phyloP scores from a whole-genome alignment of 129 eudicot genomes.

The Helianthus tuberosus region DNA sequence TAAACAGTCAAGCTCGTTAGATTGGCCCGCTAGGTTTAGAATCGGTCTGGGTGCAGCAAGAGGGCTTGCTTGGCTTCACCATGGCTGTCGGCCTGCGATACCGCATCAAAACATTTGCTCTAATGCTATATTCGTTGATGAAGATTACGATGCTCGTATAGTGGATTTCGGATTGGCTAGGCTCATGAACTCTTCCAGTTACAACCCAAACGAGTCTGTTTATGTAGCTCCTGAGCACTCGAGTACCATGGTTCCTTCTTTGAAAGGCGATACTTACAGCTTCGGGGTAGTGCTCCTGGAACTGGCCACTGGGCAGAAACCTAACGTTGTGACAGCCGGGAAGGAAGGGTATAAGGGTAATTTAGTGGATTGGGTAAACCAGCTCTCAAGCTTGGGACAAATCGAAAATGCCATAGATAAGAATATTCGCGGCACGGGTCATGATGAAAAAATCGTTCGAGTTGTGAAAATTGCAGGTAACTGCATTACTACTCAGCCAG shows the following conservation, averaged over 20 bases:
- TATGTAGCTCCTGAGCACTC: slow-evolving; percentile 86
- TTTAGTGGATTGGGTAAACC: slow-evolving; percentile 77
- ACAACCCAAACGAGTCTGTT: slow-evolving; percentile 50
- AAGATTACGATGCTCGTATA: slow-evolving; percentile 75
- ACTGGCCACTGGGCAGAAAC: slow-evolving; percentile 69
- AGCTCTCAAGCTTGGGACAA: slow-evolving; percentile 50
- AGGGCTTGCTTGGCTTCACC: slow-evolving; percentile 93
- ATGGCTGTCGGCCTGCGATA: slow-evolving; percentile 75
- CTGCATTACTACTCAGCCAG: slow-evolving; percentile 57
- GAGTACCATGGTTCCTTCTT: slow-evolving; percentile 70
- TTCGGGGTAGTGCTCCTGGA: slow-evolving; percentile 82
- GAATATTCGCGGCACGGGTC: slow-evolving; percentile 55
- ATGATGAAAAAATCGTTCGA: slow-evolving; percentile 64
- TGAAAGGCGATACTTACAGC: slow-evolving; percentile 71
- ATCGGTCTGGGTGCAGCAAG: slow-evolving; percentile 74
- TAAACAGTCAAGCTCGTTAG: slow-evolving; percentile 42
- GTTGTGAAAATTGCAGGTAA: slow-evolving; percentile 60
- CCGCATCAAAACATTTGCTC: slow-evolving; percentile 73
- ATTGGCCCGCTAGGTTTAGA: slow-evolving; percentile 67
- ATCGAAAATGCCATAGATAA: slow-evolving; percentile 60
- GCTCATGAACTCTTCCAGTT: slow-evolving; percentile 47
- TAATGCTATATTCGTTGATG: slow-evolving; percentile 66
- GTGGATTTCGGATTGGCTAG: slow-evolving; percentile 80
- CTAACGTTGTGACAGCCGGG: slow-evolving; percentile 42
- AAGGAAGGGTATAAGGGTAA: slow-evolving; percentile 67